Evolutionary conservation across 441 rosid species (phyloP).

Genomic region (Breynia disticha): DNA sequence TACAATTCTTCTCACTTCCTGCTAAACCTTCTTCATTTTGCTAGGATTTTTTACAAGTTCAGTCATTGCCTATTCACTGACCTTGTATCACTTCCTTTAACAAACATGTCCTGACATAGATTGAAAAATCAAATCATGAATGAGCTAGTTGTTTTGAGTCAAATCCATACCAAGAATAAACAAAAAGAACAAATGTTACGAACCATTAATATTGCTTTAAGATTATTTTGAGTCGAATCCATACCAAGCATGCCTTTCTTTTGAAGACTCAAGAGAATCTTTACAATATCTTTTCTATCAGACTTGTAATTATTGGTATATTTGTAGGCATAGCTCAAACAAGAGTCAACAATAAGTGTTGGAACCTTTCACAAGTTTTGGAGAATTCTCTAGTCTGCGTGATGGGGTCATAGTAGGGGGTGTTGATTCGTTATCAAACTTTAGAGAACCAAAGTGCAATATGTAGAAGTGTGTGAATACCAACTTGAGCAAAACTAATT

Average conservation of each 20-base stretch:
- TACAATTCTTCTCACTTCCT: constrained; percentile 9
- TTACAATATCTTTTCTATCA: constrained; percentile 14
- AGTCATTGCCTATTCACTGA: constrained; percentile 28
- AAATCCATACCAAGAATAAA: constrained; percentile 7
- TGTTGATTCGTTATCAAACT: too few relatives aligned
- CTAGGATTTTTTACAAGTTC: constrained; percentile 22
- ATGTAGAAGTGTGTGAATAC: too few relatives aligned
- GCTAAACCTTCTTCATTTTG: constrained; percentile 24
- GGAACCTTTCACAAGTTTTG: too few relatives aligned
- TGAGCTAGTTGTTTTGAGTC: constrained; percentile 1
- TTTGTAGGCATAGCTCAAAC: too few relatives aligned
- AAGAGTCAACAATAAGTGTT: too few relatives aligned
- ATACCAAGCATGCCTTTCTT: constrained; percentile 1
- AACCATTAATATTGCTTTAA: constrained; percentile 19
- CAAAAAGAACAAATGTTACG: too few relatives aligned
- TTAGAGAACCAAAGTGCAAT: too few relatives aligned
- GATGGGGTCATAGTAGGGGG: too few relatives aligned
- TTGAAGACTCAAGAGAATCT: constrained; percentile 14
- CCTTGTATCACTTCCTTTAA: constrained; percentile 27
- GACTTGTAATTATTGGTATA: neutral
- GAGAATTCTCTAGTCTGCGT: too few relatives aligned
- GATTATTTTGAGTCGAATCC: constrained; percentile 8
- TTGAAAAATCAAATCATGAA: neutral
- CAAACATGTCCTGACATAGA: constrained; percentile 19
- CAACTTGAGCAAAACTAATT: too few relatives aligned